Conservation (phyloP, 148 eudicot genomes). For the Chenopodium berlandieri region DNA sequence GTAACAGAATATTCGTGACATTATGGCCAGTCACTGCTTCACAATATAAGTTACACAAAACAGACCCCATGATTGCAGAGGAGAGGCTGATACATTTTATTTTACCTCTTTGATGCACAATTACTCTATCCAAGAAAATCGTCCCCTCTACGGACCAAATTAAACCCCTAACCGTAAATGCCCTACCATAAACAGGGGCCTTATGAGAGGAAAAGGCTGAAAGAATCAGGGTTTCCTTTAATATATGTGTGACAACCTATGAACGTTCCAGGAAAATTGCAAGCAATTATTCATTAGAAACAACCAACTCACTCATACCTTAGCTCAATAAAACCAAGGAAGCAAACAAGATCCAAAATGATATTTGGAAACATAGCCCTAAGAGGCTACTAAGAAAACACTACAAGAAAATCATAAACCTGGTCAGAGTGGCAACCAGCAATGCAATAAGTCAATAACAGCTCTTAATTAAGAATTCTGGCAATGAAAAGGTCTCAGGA, state of each 20-base stretch:
- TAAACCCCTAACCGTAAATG: not conserved
- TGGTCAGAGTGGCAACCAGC: not conserved
- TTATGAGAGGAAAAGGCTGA: not conserved
- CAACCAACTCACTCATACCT: not conserved
- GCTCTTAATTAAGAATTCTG: not conserved
- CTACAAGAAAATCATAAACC: not conserved
- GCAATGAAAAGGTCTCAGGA: not conserved
- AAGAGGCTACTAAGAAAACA: not conserved
- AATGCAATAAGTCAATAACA: not conserved
- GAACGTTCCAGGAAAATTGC: not conserved
- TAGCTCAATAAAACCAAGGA: not conserved
- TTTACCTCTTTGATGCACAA: not conserved
- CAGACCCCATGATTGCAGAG: not conserved
- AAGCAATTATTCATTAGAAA: not conserved
- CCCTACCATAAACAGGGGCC: not conserved
- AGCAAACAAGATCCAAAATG: not conserved
- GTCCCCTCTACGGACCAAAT: not conserved
- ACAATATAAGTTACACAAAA: not conserved
- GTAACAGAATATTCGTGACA: not conserved
- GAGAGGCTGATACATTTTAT: not conserved
- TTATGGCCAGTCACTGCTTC: not conserved
- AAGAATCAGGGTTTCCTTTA: not conserved
- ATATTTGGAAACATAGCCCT: not conserved
- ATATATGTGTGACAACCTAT: not conserved
- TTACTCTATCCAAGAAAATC: not conserved